Base-by-base conservation (phyloP, 1,284 basidiomycete species). In the Dichomitus squalens region DNA sequence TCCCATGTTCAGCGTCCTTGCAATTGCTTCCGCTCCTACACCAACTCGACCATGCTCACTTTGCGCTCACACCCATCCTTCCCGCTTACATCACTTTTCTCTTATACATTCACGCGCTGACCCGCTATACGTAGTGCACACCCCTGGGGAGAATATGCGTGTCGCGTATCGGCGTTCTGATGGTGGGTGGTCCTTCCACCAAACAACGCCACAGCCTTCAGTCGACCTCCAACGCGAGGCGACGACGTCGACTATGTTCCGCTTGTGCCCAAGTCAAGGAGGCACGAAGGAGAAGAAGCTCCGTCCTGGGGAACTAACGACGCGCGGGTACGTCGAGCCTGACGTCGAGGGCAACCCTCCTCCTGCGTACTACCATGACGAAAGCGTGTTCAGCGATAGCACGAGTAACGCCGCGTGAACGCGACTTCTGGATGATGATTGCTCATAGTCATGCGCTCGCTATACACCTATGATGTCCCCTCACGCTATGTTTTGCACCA, bases 121-220 rank as follows among this genome's bases (percentile, higher is more conserved):
- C 38, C 38, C 18, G 29, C 16, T 11, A 18, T 46, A 12, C 29
- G 11, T 50, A 73, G 72, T 62, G 8, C 69, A 70, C 55, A 58
- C 59, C 16, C 72, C 72, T 0, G 72, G 72, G 5, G 65, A 67
- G 57, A 69, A 68, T 59, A 73, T 73, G 72, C 71, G 72, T 52
- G 64, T 72, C 39, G 72, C 71, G 16, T 66, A 61, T 46, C 67
- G 70, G 16, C 67, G 69, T 3, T 62, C 65, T 2, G 69, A 72
- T 51, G 72, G 72, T 34, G 69, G 66, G 1, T 73, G 72, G 72
- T 66, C 67, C n/a, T 73, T 72, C 61, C 58, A 56, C 48, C 58
- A 56, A 9, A 29, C 53, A 20, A 40, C 47, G 23, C 55, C 61
- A 9, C 31, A 57, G 18, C 36, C 52, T 27, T 62, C 59, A 12